phyloP scores from a whole-genome alignment of 257 asterid genomes.

The Nicotiana sylvestris region DNA sequence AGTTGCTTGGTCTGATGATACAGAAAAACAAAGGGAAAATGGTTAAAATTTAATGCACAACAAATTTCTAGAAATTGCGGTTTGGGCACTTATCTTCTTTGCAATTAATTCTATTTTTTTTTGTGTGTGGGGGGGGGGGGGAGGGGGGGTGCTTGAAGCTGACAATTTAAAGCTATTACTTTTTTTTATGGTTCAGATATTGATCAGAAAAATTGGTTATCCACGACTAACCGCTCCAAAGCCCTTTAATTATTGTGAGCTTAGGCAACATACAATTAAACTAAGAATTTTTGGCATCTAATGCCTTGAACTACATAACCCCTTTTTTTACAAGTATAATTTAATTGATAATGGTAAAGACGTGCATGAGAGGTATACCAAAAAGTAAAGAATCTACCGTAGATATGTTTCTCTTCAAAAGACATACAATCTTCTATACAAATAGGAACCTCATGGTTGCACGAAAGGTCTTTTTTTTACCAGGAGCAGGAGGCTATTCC shows the following conservation, averaged over 20 bases:
- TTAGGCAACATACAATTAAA: neutral
- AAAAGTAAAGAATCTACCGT: neutral
- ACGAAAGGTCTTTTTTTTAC: neutral
- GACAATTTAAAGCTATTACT: neutral
- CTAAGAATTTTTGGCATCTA: neutral
- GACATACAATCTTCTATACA: neutral
- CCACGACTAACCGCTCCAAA: neutral
- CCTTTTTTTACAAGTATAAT: neutral
- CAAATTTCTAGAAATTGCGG: neutral
- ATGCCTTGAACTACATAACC: neutral
- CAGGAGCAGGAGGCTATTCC: neutral
- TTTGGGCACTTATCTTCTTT: neutral
- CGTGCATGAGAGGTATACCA: neutral
- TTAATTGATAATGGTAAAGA: neutral
- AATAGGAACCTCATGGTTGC: neutral
- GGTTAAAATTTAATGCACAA: neutral
- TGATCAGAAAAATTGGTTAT: neutral
- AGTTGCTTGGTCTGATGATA: constrained; percentile 56
- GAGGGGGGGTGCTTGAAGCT: neutral
- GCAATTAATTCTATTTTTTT: neutral
- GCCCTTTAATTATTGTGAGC: neutral
- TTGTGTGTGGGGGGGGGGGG: neutral
- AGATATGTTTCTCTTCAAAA: neutral
- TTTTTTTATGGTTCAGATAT: neutral
- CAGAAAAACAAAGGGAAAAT: constrained; percentile 9